Conservation (phyloP, 805 yeast genomes). For the Candida parachauliodes region DNA sequence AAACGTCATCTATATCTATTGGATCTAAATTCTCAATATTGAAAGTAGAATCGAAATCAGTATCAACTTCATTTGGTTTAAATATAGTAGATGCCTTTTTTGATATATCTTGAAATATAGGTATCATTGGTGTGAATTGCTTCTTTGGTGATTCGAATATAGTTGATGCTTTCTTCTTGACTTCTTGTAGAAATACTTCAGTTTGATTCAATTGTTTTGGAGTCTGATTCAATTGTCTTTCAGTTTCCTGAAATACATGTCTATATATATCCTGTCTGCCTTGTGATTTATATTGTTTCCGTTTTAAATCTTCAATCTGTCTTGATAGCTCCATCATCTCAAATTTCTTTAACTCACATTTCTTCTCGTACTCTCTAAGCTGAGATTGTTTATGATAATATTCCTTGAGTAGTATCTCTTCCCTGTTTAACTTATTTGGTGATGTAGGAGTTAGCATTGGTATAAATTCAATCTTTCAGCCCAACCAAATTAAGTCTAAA, state of each 20-base stretch:
- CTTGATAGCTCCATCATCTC: constrained; percentile 32
- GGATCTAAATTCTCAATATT: constrained; percentile 22
- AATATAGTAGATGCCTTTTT: no score
- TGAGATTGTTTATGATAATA: constrained; percentile 53
- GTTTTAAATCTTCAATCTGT: constrained; percentile 18
- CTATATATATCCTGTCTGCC: constrained; percentile 8
- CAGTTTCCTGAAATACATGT: constrained; percentile 7
- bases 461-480: not conserved
- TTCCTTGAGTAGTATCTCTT: constrained; percentile 16
- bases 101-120: constrained; percentile 5
- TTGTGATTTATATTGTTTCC: constrained; percentile 8
- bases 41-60: constrained; percentile 24
- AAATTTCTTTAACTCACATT: constrained; percentile 27
- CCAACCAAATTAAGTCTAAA: not conserved
- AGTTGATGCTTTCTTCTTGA: constrained; percentile 20
- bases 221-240: constrained; percentile 2
- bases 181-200: not conserved
- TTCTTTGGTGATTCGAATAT: constrained; percentile 14
- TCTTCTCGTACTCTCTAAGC: constrained; percentile 46
- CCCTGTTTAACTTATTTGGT: no score
- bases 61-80: constrained; percentile 11
- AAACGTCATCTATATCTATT: constrained; percentile 3
- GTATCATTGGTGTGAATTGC: no score
- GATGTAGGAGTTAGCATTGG: no score
- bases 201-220: not conserved